Evolutionary conservation across 139 green algal genomes (phyloP), one percentile per base, ranked within the genome.

Genomic region (Marvania coccoides): DNA sequence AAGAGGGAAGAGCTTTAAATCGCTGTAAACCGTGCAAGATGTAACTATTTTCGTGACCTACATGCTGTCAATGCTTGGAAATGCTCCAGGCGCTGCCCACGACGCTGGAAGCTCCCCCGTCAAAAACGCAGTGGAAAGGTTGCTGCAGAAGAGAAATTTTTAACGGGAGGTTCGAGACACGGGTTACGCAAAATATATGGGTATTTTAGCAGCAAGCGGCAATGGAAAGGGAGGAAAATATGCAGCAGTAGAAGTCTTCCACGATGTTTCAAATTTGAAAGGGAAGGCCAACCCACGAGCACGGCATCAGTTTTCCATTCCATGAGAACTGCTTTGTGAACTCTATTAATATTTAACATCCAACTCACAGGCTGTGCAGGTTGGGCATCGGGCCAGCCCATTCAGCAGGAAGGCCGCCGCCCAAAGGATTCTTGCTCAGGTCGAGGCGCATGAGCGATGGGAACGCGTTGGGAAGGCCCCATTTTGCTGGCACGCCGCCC

Each of bases 401-500:
- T 15, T 33, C n/a, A 5, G 51, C 9, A 1, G 70, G 70, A n/a
- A 76, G 39, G 8, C 48, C 67, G 34, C 69, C 69, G 14, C 68
- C 58, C 13, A 75, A 28, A 5, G 29, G 51, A 24, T 76, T 76
- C 47, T 64, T 36, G 30, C n/a, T 4, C 1, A 57, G 45, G 15
- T 47, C 47, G 0, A 77, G 33, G 38, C 61, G 48, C 35, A 57
- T 23, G 4, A 77, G 55, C 3, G 29, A 10, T 1, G 40, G 31
- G 46, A 65, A 55, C 40, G 10, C 48, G 10, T 28, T 5, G 0
- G 10, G 13, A 54, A 10, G 4, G 34, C 51, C 67, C 67, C 60
- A 78, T 3, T 7, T 26, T 10, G 56, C 4, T 8, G 73, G 73
- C 48, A 80, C 66, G 7, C 51, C 47, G 1, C 73, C 73, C 4